A percentile compares a stretch with the other conserved stretches of the same genome.
Conservation (phyloP, 2,329 filamentous ascomycete species). For the Hymenoscyphus linearis region DNA sequence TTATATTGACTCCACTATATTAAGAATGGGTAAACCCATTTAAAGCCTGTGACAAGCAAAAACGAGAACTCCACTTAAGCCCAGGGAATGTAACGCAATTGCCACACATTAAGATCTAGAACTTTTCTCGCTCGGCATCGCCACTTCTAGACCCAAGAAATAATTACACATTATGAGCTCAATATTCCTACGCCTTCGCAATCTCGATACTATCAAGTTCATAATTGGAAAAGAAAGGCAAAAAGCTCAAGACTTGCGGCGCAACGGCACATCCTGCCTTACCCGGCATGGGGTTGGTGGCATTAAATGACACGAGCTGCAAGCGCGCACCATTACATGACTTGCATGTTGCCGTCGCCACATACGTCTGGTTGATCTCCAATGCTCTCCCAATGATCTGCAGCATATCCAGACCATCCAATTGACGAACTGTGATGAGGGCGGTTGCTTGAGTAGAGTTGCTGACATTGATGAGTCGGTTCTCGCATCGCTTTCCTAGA, state of each 20-base stretch:
- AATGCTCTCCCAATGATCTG: constrained; percentile 6
- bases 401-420: constrained; percentile 6
- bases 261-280: constrained; percentile 6
- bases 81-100: background rate
- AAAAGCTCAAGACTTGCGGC: constrained; percentile 5
- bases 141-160: background rate
- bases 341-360: constrained; percentile 7
- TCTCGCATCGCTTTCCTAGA: constrained; percentile 4
- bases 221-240: constrained; percentile 6
- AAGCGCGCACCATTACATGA: constrained; percentile 4
- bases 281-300: constrained; percentile 1
- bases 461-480: constrained; percentile 3
- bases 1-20: background rate
- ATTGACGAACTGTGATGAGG: constrained; percentile 6
- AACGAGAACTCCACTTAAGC: background rate
- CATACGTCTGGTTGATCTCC: constrained; percentile 5
- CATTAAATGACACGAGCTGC: constrained; percentile 6
- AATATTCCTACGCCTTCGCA: background rate
- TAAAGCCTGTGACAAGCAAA: background rate
- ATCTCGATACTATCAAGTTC: constrained; percentile 4
- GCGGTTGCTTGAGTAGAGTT: background rate
- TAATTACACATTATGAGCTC: background rate
- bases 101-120: background rate
- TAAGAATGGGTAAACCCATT: background rate
- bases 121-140: background rate